Percentiles rank a stretch among this genome's conserved stretches.
Evolutionary conservation across 257 asterid species (phyloP).

Genomic region (Handroanthus guayacan): DNA sequence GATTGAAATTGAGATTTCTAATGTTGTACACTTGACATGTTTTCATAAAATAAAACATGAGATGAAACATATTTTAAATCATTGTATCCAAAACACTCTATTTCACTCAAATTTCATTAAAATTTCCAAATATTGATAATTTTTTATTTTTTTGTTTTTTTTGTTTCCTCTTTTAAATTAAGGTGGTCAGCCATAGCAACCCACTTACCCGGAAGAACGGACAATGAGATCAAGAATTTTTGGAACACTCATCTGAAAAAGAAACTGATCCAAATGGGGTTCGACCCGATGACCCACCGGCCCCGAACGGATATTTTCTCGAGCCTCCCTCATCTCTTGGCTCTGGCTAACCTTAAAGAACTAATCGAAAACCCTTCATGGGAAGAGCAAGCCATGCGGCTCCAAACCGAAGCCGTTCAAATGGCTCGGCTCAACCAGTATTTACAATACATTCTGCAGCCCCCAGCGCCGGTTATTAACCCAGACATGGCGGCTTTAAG

Average conservation of each 20-base stretch:
- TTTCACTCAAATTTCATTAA: not conserved
- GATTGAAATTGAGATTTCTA: too few species aligned
- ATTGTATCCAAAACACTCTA: too few species aligned
- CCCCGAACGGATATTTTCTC: slow-evolving; percentile 76
- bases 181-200: slow-evolving; percentile 92
- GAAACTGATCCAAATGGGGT: slow-evolving; percentile 84
- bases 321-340: slow-evolving; percentile 71
- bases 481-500: slow-evolving; percentile 40
- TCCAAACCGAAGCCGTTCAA: slow-evolving; percentile 66
- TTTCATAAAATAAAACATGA: too few species aligned
- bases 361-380: slow-evolving; percentile 60
- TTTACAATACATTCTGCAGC: slow-evolving; percentile 60
- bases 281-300: slow-evolving; percentile 88
- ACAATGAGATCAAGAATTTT: slow-evolving; percentile 80
- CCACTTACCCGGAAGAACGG: slow-evolving; percentile 73
- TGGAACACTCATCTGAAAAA: slow-evolving; percentile 87
- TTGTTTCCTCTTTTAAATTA: not conserved
- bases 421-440: slow-evolving; percentile 65
- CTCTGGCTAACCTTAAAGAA: slow-evolving; percentile 68
- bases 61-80: too few species aligned
- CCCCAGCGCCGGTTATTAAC: slow-evolving; percentile 28
- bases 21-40: too few species aligned
- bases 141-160: not conserved
- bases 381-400: slow-evolving; percentile 70
- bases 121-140: not conserved